Conservation (phyloP, 202 grass and related monocot species). For the Zizania palustris region DNA sequence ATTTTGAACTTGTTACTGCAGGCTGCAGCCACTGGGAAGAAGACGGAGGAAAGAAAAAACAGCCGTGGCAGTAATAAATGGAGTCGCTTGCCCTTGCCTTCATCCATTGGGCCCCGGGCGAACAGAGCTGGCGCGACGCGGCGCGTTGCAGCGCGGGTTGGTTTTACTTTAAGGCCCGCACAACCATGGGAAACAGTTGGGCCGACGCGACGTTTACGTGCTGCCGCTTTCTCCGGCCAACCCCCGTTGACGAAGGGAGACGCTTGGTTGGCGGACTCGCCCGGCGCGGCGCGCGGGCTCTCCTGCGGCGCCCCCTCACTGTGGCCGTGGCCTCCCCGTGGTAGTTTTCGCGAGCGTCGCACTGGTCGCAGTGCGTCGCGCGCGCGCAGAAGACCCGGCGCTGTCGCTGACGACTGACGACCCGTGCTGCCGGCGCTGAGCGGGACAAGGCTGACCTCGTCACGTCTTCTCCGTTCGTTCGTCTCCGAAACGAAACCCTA, state of each 20-base stretch:
- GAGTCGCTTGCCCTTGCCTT: too few species aligned
- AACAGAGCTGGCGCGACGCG: neutral
- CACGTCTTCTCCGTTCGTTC: constrained; percentile 29
- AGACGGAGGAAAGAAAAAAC: too few species aligned
- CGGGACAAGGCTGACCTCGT: constrained; percentile 32
- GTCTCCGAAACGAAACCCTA: neutral
- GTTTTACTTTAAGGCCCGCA: constrained; percentile 35
- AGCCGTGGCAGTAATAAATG: too few species aligned
- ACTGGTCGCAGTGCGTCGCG: neutral
- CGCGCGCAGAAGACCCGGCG: neutral
- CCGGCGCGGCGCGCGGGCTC: neutral
- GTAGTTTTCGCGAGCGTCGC: neutral
- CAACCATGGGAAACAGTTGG: constrained; percentile 35
- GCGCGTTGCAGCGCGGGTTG: neutral
- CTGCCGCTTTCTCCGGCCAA: constrained; percentile 41
- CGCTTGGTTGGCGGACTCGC: constrained; percentile 11
- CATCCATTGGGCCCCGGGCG: neutral
- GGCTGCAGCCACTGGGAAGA: too few species aligned
- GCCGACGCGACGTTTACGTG: constrained; percentile 52
- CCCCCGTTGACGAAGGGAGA: constrained; percentile 34
- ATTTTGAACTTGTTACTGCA: too few species aligned
- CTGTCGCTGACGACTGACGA: neutral
- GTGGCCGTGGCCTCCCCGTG: neutral
- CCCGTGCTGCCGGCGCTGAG: constrained; percentile 38
- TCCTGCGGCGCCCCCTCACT: neutral